Percentiles rank a stretch among this genome's conserved stretches.
phyloP scores from a whole-genome alignment of 352 stramenopile species.

The Pilasporangium apinafurcum region DNA sequence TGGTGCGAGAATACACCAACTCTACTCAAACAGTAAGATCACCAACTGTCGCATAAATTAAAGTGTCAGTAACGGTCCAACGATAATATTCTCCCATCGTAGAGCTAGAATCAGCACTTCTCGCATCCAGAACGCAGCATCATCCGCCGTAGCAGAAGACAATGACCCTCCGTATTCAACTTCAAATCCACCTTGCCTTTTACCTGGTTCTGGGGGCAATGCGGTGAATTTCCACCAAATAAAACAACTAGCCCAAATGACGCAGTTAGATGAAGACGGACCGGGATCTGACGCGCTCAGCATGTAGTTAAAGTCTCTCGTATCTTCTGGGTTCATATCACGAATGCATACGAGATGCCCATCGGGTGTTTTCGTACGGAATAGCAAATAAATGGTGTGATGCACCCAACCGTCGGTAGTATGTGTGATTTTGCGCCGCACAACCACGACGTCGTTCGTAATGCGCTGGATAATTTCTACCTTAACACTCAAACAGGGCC shows the following conservation, averaged over 20 bases:
- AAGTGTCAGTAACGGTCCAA: constrained; percentile 43
- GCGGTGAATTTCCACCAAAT: constrained; percentile 62
- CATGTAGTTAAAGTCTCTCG: constrained; percentile 16
- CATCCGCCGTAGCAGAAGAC: constrained; percentile 22
- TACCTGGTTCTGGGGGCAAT: constrained; percentile 21
- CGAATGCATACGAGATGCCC: constrained; percentile 65
- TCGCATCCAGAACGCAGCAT: constrained; percentile 54
- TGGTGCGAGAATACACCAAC: constrained; percentile 6
- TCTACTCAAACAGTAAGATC: neutral
- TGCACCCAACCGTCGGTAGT: constrained; percentile 47
- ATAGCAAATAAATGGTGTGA: constrained; percentile 67
- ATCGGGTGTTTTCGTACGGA: constrained; percentile 58
- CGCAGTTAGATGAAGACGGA: constrained; percentile 12
- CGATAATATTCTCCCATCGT: constrained; percentile 45
- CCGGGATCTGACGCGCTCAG: constrained; percentile 9
- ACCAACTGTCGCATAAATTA: constrained; percentile 11
- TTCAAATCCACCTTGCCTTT: constrained; percentile 27
- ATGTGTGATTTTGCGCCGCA: constrained; percentile 50
- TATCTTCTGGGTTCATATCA: constrained; percentile 46
- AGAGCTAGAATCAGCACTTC: constrained; percentile 46
- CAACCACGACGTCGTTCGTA: constrained; percentile 41
- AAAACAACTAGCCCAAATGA: constrained; percentile 62
- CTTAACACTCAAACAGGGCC: constrained; percentile 37
- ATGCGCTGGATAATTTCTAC: constrained; percentile 50
- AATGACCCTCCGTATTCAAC: constrained; percentile 51